These are phyloP conservation scores for Stipa capillata DNA, from an alignment of 176 grass and related monocot genomes.

Conservation along the genomic window DNA sequence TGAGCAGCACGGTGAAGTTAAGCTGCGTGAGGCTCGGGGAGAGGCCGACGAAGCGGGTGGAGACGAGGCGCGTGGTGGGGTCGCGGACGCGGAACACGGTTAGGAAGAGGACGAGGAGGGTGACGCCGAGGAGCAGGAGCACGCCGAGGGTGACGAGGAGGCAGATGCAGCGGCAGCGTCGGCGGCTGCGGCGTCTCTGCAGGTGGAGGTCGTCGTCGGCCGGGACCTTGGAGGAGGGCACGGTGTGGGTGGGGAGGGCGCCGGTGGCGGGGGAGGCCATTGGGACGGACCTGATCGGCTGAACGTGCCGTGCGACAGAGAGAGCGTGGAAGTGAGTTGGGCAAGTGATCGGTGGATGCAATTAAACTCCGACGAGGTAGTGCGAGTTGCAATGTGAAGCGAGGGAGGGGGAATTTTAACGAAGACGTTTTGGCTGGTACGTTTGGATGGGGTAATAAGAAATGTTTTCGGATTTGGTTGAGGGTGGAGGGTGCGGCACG, in stretches of 20 bases:
- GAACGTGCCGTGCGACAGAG: background rate
- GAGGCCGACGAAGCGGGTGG: conserved; percentile 31
- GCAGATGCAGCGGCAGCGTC: conserved; percentile 12
- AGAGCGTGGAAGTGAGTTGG: background rate
- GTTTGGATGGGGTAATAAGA: too few relatives aligned
- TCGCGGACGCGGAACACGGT: conserved; percentile 62
- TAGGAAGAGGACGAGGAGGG: conserved; percentile 47
- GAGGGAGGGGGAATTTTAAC: too few relatives aligned
- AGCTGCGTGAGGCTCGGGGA: conserved; percentile 21
- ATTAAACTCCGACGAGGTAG: too few relatives aligned
- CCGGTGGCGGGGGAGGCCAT: background rate
- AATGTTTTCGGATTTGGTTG: too few relatives aligned
- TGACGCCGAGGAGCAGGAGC: conserved; percentile 27
- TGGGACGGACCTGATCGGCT: background rate
- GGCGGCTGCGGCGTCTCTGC: background rate
- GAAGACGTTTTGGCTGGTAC: too few relatives aligned
- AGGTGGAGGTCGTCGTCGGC: background rate
- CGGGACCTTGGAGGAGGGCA: background rate
- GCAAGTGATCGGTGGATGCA: too few relatives aligned
- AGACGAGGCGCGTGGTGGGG: conserved; percentile 39
- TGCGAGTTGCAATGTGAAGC: too few relatives aligned
- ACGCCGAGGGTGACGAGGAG: background rate
- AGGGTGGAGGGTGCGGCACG: too few relatives aligned
- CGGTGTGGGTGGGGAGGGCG: background rate
- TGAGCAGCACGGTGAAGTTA: conserved; percentile 61